Base-by-base conservation (phyloP, 2,329 filamentous ascomycete species). In the Diaporthe citrichinensis region DNA sequence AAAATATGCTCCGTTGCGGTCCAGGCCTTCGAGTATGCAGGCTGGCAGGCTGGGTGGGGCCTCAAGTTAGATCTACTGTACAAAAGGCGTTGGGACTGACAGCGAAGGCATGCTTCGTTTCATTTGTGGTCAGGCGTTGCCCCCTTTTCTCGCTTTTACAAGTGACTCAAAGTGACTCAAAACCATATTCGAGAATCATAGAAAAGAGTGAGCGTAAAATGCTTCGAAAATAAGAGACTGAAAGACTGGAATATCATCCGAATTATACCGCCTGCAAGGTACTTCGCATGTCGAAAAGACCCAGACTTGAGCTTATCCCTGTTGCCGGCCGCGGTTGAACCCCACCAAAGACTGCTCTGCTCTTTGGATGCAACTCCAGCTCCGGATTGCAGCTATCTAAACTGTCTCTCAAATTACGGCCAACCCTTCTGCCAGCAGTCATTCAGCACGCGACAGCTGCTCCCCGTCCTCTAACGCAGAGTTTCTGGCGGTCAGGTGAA, bases 321-420 rank as follows among this genome's bases (percentile, higher is more conserved):
- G 65, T 53, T 68, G 65, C 65, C 65, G 34, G 65, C 65, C 65
- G 65, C 46, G 31, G 49, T 41, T 17, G 23, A 57, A 72, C 73
- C 73, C 73, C 73, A 72, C 73, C 44, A 71, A 46, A 72, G 57
- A 25, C 41, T 25, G 41, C 57, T 34, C 39, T 51, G 17, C 62
- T 25, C 31, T 68, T 34, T 51, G 23, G 44, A 53, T 51, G 62
- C 34, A 34, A 53, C 44, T 51, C 31, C 6, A 51, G 62, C 44
- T 72, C 55, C 25, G 15, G 36, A 39, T 34, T 59, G 31, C 72
- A 71, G 57, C 72, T 46, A 25, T 31, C 62, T n/a, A 6, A 14
- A n/a, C 23, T 25, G 9, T 39, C 34, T 36, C 31, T 46, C 8
- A 39, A 46, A 53, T 23, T 23, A 25, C 65, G 65, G 28, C 65